These are phyloP conservation scores for Flaveria sonorensis DNA, from an alignment of 129 eudicot species.

Conservation along the genomic window DNA sequence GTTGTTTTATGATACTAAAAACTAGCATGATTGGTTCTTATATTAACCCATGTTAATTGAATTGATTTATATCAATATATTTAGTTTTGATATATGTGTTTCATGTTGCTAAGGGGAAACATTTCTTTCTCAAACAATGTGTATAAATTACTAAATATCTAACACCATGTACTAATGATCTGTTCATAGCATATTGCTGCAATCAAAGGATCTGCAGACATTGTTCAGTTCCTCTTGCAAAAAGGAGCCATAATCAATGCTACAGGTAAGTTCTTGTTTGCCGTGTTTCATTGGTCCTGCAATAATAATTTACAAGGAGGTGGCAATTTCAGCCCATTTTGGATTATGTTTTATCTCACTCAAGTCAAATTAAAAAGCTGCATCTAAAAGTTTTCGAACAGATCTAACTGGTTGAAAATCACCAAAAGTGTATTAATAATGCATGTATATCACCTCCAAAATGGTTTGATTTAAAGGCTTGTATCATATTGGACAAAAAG, in stretches of 20 bases:
- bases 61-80: constrained; percentile 1
- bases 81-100: neutral
- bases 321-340: neutral
- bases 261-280: constrained; percentile 40
- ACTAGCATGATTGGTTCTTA: too few relatives aligned
- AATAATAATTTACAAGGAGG: neutral
- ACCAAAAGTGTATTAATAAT: neutral
- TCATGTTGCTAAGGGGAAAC: constrained; percentile 4
- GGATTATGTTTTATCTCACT: neutral
- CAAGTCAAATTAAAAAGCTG: neutral
- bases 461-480: neutral
- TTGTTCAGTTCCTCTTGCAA: constrained; percentile 52
- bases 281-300: neutral
- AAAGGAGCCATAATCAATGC: constrained; percentile 43
- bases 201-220: constrained; percentile 58
- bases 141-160: neutral
- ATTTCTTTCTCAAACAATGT: neutral
- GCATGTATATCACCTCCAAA: neutral
- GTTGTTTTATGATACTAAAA: too few relatives aligned
- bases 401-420: neutral
- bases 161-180: constrained; percentile 1
- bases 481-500: neutral
- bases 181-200: constrained; percentile 65
- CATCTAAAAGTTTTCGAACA: neutral
- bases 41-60: neutral